Evolutionary conservation across 108 stramenopile species (phyloP).

Genomic region (Cyclotella sp.): DNA sequence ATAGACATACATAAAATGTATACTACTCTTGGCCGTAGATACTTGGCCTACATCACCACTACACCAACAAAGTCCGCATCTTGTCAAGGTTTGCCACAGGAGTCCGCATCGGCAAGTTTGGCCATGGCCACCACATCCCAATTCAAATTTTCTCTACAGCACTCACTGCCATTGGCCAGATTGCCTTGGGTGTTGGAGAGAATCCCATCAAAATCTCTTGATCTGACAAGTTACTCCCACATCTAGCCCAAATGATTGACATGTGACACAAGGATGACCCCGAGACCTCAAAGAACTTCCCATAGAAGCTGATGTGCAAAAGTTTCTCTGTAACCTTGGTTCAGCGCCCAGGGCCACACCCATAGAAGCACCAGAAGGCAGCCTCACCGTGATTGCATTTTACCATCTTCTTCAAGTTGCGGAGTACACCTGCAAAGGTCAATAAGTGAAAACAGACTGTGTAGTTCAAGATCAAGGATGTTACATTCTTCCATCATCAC

Average conservation of each 20-base stretch:
- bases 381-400: background rate
- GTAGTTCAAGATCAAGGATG: background rate
- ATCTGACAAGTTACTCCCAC: background rate
- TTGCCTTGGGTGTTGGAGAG: background rate
- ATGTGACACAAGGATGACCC: background rate
- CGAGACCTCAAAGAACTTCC: background rate
- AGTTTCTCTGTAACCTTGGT: background rate
- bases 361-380: background rate
- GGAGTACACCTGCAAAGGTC: conserved; percentile 2
- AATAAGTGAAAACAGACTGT: background rate
- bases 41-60: no score
- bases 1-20: no score
- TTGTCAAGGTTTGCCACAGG: background rate
- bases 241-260: background rate
- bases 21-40: no score
- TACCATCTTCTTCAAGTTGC: background rate
- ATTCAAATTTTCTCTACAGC: background rate
- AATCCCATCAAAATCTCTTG: background rate
- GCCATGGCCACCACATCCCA: background rate
- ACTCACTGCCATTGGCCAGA: conserved; percentile 15
- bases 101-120: background rate
- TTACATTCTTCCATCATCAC: background rate
- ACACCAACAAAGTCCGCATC: background rate
- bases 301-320: background rate
- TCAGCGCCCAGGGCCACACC: background rate